Evolutionary conservation across 306 rosid genomes (phyloP).

Genomic region (Sophora flavescens): DNA sequence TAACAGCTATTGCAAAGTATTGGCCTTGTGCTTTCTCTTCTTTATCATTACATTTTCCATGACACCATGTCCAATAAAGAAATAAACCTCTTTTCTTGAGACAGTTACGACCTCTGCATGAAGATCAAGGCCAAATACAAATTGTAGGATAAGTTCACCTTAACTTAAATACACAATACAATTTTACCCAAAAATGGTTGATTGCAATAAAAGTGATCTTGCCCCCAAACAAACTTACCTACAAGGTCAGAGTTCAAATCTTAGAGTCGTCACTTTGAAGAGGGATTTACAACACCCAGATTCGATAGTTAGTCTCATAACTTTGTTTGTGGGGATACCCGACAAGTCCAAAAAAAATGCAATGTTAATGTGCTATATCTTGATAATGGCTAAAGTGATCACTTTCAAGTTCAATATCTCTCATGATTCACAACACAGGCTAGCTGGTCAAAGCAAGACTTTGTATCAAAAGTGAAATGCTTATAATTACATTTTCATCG

Average conservation of each 20-base stretch:
- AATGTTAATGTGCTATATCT: not conserved
- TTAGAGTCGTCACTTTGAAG: no score
- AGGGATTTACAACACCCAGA: no score
- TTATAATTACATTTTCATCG: conserved; percentile 35
- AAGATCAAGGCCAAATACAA: not conserved
- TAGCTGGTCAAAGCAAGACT: not conserved
- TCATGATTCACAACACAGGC: conserved; percentile 27
- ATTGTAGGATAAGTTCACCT: not conserved
- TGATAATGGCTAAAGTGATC: not conserved
- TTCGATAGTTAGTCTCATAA: no score
- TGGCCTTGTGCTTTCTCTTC: not conserved
- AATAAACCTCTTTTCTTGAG: conserved; percentile 60
- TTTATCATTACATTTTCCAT: conserved; percentile 49
- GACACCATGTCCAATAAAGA: no score
- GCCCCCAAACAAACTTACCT: no score
- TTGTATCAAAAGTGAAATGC: conserved; percentile 18
- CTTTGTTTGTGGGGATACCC: no score
- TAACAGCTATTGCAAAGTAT: no score
- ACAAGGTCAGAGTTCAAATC: no score
- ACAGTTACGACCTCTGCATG: conserved; percentile 36
- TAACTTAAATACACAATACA: no score
- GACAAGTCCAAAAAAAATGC: no score
- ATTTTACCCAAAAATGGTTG: no score
- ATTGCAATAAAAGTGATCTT: no score
- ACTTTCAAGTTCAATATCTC: not conserved